Evolutionary conservation across 345 rosid genomes (phyloP).

Genomic region (Lumnitzera littorea): DNA sequence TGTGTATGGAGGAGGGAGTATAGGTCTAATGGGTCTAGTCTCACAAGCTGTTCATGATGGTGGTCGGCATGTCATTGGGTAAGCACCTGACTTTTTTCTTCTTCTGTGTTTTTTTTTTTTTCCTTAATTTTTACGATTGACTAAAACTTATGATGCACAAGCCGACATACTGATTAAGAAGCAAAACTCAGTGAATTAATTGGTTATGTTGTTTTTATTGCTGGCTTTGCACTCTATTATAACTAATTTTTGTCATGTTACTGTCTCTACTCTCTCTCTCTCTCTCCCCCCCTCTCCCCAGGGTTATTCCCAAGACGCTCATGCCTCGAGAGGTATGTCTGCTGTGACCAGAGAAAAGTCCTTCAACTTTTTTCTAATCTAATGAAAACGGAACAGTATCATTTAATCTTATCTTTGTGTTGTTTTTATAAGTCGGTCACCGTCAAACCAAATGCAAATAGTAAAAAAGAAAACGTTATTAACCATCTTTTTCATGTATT

Average conservation of each 20-base stretch:
- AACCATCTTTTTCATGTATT: too few relatives aligned
- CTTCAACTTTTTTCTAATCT: conserved; percentile 23
- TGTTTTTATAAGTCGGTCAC: conserved; percentile 1
- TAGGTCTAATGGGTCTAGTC: conserved; percentile 97
- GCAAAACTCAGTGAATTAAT: conserved; percentile 18
- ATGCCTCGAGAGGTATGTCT: conserved; percentile 99
- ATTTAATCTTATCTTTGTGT: not conserved
- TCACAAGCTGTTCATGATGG: conserved; percentile 99
- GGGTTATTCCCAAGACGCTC: conserved; percentile 99
- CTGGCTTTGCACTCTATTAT: conserved; percentile 20
- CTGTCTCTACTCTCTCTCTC: conserved; percentile 30
- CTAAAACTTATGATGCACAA: not conserved
- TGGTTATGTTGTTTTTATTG: conserved; percentile 12
- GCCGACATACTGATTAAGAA: conserved; percentile 10
- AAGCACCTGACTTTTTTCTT: conserved; percentile 7
- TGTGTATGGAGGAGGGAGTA: conserved; percentile 99
- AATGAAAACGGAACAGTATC: not conserved
- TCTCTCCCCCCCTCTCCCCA: conserved; percentile 20
- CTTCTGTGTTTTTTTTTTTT: not conserved
- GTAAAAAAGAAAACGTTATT: too few relatives aligned
- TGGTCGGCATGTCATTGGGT: conserved; percentile 99
- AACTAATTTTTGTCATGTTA: conserved; percentile 55
- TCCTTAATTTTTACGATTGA: not conserved
- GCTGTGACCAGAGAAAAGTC: conserved; percentile 29
- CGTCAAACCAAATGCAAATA: not conserved